Evolutionary conservation across 371 early-diverging fungal genomes (phyloP).

Genomic region (Rhizopus arrhizus): DNA sequence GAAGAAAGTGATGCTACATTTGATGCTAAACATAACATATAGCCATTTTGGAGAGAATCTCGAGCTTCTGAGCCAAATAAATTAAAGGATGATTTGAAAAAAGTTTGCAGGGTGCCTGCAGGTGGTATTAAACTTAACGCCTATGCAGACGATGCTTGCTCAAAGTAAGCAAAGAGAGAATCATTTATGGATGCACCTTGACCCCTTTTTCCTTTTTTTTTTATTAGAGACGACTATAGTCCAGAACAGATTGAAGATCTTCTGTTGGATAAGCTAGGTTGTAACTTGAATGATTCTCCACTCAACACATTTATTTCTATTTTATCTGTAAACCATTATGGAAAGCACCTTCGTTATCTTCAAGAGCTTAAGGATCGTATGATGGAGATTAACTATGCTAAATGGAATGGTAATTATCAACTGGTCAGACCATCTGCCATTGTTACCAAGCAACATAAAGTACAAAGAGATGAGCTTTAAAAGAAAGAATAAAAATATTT

Average conservation of each 20-base stretch:
- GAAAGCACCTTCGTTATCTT: slow-evolving; percentile 29
- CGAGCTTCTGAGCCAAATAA: not conserved
- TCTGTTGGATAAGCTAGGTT: slow-evolving; percentile 18
- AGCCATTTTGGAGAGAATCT: slow-evolving; percentile 36
- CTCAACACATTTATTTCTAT: slow-evolving; percentile 26
- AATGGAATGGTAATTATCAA: slow-evolving; percentile 28
- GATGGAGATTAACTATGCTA: slow-evolving; percentile 39
- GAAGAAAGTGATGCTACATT: not conserved
- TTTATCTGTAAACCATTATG: slow-evolving; percentile 27
- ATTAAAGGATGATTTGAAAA: slow-evolving; percentile 1
- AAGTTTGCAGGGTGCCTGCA: slow-evolving; percentile 30
- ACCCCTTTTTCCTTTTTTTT: not conserved
- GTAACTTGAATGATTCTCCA: slow-evolving; percentile 32
- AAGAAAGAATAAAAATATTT: not conserved
- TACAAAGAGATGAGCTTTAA: slow-evolving; percentile 33
- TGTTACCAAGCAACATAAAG: slow-evolving; percentile 1
- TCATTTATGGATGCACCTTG: not conserved
- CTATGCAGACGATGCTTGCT: slow-evolving; percentile 6
- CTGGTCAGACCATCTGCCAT: slow-evolving; percentile 13
- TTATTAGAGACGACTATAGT: not conserved
- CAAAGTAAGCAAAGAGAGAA: not conserved
- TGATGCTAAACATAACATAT: not conserved
- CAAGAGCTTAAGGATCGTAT: slow-evolving; percentile 35
- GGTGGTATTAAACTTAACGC: slow-evolving; percentile 20
- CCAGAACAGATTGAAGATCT: slow-evolving; percentile 19